These are phyloP conservation scores for Pseudogymnoascus sp. DNA, from an alignment of 2,329 filamentous ascomycete genomes.

Conservation along the genomic window DNA sequence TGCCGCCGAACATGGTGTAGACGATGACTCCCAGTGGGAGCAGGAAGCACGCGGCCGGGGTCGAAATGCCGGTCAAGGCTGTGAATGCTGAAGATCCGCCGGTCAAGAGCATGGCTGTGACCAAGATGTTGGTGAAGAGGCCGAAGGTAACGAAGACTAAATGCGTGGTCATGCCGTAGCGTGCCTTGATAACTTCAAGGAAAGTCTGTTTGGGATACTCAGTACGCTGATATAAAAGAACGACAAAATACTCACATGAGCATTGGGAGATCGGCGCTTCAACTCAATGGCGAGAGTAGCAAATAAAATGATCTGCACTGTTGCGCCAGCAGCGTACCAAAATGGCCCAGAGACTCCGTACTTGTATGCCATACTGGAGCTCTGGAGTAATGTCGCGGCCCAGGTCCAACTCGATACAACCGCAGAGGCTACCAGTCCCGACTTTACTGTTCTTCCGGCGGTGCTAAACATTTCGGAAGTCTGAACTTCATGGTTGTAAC, in stretches of 20 bases:
- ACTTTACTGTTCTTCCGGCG: slow-evolving; percentile 81
- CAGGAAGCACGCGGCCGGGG: slow-evolving; percentile 76
- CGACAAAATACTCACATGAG: slow-evolving; percentile 44
- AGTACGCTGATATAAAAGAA: not conserved
- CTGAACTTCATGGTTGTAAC: slow-evolving; percentile 70
- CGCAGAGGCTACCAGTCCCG: slow-evolving; percentile 77
- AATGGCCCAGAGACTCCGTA: slow-evolving; percentile 65
- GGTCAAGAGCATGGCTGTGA: slow-evolving; percentile 82
- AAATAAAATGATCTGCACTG: slow-evolving; percentile 82
- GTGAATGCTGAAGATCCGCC: slow-evolving; percentile 72
- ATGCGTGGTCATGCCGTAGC: slow-evolving; percentile 69
- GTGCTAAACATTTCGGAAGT: slow-evolving; percentile 92
- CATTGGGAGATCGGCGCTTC: slow-evolving; percentile 80
- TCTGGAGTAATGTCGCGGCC: slow-evolving; percentile 78
- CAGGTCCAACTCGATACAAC: slow-evolving; percentile 94
- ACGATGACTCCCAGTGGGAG: slow-evolving; percentile 73
- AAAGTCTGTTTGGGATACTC: slow-evolving; percentile 42
- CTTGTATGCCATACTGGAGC: slow-evolving; percentile 72
- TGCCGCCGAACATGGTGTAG: slow-evolving; percentile 71
- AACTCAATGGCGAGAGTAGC: slow-evolving; percentile 85
- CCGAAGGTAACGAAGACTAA: slow-evolving; percentile 77
- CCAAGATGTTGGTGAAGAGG: slow-evolving; percentile 76
- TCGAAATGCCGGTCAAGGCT: slow-evolving; percentile 66
- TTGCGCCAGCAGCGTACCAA: slow-evolving; percentile 64
- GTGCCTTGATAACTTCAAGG: slow-evolving; percentile 73